Evolutionary conservation across 768 basidiomycete genomes (phyloP), one percentile per base, ranked within the genome.

Genomic region (Mycena albidolilacea): DNA sequence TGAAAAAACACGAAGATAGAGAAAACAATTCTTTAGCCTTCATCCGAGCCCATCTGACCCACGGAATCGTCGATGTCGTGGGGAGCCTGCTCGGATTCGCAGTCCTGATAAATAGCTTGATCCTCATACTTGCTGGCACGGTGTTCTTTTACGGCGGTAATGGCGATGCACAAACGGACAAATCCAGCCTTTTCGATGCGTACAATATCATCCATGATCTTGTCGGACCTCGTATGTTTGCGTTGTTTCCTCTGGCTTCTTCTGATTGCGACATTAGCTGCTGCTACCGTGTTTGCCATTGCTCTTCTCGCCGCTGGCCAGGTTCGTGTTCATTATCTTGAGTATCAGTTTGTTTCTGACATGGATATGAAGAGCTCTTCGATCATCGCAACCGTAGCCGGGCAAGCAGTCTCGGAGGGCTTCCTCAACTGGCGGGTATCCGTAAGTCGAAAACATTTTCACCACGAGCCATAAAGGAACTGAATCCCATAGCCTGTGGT

Each of bases 341-440:
- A 55, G 6, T 21, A 62, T 69, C 23, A 58, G 6, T 12, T 38
- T 66, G 19, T 15, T 61, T 55, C 17, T 14, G 50, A 46, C 30
- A 41, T 55, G 38, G 15, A 64, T 62, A 23, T 21, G 23, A 46
- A 89, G 86, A 94, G 94, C 74, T 94, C 97, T 0, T 94, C 93
- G 9, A 88, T 98, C 62, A 93, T 97, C 5, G 96, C 95, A 11
- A 98, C 96, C 0, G 88, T 97, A 14, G 93, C 95, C 0, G 96
- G 96, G 0, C 97, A 98, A 81, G 92, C 95, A 23, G 92, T 98
- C 48, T 92, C 91, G 0, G 96, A 98, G 81, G 96, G 97, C 0
- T 96, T 97, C 81, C 86, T 97, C 66, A 90, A 89, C 64, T 97
- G 96, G 96, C 88, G 90, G 58, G 89, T 95, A 44, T 93, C 94